A percentile compares a stretch with the other conserved stretches of the same genome.
Evolutionary conservation across 2,329 filamentous ascomycete genomes (phyloP).

Genomic region (Colletotrichum eleusines): DNA sequence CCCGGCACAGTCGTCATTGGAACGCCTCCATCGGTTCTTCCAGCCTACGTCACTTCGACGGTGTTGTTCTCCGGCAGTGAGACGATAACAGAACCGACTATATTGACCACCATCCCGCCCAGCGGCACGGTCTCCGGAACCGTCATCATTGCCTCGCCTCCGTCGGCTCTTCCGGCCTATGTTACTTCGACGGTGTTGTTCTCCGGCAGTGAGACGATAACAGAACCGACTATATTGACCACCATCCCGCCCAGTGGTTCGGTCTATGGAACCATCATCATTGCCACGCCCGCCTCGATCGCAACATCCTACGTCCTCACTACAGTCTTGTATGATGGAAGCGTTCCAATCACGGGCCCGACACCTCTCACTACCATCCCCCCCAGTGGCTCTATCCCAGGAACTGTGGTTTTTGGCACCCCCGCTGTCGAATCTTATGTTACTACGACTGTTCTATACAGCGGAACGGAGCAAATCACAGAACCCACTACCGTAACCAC

Average conservation of each 20-base stretch:
- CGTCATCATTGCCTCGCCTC: conserved; percentile 24
- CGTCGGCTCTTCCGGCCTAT: no score
- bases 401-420: conserved; percentile 8
- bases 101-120: conserved; percentile 19
- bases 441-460: background rate
- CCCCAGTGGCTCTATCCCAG: background rate
- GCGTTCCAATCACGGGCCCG: conserved; percentile 8
- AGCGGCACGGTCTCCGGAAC: conserved; percentile 31
- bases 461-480: conserved; percentile 6
- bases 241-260: conserved; percentile 28
- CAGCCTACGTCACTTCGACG: conserved; percentile 12
- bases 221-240: conserved; percentile 6
- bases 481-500: conserved; percentile 11
- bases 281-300: conserved; percentile 18
- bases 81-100: conserved; percentile 8
- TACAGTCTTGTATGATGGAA: conserved; percentile 23
- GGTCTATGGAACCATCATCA: conserved; percentile 29
- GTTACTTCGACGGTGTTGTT: conserved; percentile 12
- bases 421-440: background rate
- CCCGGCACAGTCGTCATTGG: conserved; percentile 13
- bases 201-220: conserved; percentile 7
- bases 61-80: conserved; percentile 12
- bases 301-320: conserved; percentile 22
- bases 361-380: background rate
- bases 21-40: conserved; percentile 3